Base-by-base conservation (phyloP, 345 rosid species). In the Lepidium africanum region DNA sequence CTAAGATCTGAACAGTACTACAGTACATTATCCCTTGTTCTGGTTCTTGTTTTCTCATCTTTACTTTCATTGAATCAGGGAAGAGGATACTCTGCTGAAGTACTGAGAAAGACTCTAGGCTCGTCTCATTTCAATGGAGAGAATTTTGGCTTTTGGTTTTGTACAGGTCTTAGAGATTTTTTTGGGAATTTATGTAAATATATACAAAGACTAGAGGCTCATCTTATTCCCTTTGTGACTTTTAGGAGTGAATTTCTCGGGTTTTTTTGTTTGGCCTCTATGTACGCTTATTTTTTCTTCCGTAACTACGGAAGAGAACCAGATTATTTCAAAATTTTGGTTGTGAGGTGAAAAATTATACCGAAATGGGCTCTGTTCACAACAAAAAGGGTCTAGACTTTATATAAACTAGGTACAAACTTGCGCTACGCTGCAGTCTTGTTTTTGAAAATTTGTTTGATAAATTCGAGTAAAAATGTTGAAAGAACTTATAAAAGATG, bases 1-100 rank as follows among this genome's bases (percentile, higher is more conserved):
- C 67, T 30, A 50, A 66, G 25, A 55, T 49, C 9, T 56, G 51
- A 56, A 10, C 21, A 15, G 35, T 48, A 53, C 41, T 62, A 43
- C 11, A 19, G 21, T 7, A 33, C 55, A 10, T 47, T 9, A 48
- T 32, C 12, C 38, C 15, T 65, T 57, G 15, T 47, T 48, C 37
- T 46, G 51, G 16, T 47, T 55, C n/a, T 48, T 48, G 55, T 65
- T 33, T 16, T 41, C 77, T 73, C 47, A 58, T 47, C 36, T 40
- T 16, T 73, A 59, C 63, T 43, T 36, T 59, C 50, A 59, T 36
- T 27, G 36, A 43, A 51, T 51, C 68, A 74, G 72, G 77, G 77
- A 67, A 12, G 56, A 74, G 5, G 62, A 66, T 21, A 50, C 54
- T 58, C 54, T 58, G 4, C 37, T 30, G 14, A 35, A 56, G 35